Evolutionary conservation across 2,329 filamentous ascomycete species (phyloP), one percentile per base, ranked within the genome.

Genomic region (Neofusicoccum cordaticola): DNA sequence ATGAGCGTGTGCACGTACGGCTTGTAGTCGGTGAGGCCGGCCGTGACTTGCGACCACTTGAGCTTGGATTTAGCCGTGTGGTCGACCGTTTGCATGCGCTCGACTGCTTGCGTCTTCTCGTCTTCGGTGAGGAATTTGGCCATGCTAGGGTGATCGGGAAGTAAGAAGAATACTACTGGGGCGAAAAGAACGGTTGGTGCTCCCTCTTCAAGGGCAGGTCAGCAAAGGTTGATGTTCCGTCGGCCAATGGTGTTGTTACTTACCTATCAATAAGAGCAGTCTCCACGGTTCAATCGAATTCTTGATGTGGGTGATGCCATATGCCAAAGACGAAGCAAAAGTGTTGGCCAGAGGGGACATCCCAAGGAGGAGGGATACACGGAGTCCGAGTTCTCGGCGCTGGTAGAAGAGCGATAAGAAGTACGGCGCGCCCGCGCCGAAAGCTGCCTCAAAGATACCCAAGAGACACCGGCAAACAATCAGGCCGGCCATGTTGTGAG

Each of bases 71-170:
- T 75, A 0, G 65, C 68, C 1, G 72, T 75, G 34, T 65, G 65
- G 41, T 75, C 71, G 56, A 74, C 68, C 0, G 77, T 72, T 68
- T 92, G 89, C 2, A 70, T 62, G 41, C 70, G 66, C n/a, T 68
- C 66, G 42, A 69, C 56, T 3, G 71, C 70, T 4, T 69, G 63
- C 1, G 61, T 67, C 52, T 69, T 68, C 41, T 77, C 73, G 1
- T 72, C 67, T 3, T 68, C 66, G 12, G 66, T 71, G 3, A 77
- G 68, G 63, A 75, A 77, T 35, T 61, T 66, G 2, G 72, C 70
- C 15, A 69, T 74, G 3, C 67, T 67, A 1, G 73, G 74, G 2
- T 70, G 72, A 65, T 74, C 73, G 1, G 74, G 71, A 19, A 77
- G 71, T 39, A 69, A 70, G 66, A 75, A 72, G 62, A 68, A 77